Evolutionary conservation across 306 rosid genomes (phyloP), one percentile per base, ranked within the genome.

Genomic region (Acmispon strigosus): DNA sequence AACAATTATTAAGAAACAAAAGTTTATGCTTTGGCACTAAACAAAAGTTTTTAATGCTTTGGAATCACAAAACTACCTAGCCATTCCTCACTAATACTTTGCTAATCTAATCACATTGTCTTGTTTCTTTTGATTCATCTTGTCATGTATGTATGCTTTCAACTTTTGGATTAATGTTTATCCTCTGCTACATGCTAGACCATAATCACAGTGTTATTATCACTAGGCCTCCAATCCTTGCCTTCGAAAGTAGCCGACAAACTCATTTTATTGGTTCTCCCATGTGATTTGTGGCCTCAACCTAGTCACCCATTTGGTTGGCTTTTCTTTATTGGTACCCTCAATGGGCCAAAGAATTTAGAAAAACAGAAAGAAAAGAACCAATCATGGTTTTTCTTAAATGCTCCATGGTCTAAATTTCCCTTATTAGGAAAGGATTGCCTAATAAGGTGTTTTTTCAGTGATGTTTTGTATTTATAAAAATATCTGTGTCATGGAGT

Each of bases 241-340:
- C 87, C 85, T 61, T 61, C 52, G 73, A 86, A 91, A 87, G 96
- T 87, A 84, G 90, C 92, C 92, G 96, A 94, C 97, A 91, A 85
- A 86, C 95, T 89, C 91, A 86, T 91, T 89, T 79, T 82, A 74
- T 81, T 73, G 81, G 72, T 75, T 80, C 60, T 75, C 76, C 83
- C 95, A 93, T 82, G 96, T 88, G 96, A 87, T 86, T 85, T 90
- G 87, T 84, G 88, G 87, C 86, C 88, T 79, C 85, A 81, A 85
- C 88, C 86, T 52, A 79, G 81, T 89, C 86, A 83, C 77, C 84
- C 77, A 73, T 86, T 82, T 73, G 81, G 65, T 74, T 73, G 88
- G 70, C 86, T 69, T 73, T 70, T 73, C 84, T 76, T 82, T 79
- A 73, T 69, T 78, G 11, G 10, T 57, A 59, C 42, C 80, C 74